Percentiles rank a stretch among this genome's conserved stretches.
Evolutionary conservation across 108 stramenopile species (phyloP).

Genomic region (Mayamaea pseudoterrestris): DNA sequence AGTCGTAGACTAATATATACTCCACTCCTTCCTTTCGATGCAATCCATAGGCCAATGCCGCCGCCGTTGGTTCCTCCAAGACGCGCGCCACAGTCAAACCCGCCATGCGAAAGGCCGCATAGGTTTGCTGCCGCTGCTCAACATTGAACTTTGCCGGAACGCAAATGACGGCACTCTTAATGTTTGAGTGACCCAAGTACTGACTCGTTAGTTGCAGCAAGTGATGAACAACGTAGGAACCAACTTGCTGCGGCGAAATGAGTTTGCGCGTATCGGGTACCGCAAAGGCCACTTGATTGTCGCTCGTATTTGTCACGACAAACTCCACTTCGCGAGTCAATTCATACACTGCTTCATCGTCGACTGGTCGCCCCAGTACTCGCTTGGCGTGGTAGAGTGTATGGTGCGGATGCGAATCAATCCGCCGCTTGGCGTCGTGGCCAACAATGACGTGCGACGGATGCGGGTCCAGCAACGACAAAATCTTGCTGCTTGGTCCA

Average conservation of each 20-base stretch:
- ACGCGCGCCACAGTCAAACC: slow-evolving; percentile 79
- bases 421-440: slow-evolving; percentile 52
- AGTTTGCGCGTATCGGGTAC: slow-evolving; percentile 14
- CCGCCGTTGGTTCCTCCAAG: slow-evolving; percentile 91
- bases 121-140: slow-evolving; percentile 69
- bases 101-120: slow-evolving; percentile 62
- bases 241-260: slow-evolving; percentile 62
- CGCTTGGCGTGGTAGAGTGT: slow-evolving; percentile 83
- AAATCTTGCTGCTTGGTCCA: slow-evolving; percentile 11
- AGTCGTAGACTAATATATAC: slow-evolving; percentile 95
- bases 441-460: slow-evolving; percentile 66
- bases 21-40: slow-evolving; percentile 88
- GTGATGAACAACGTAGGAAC: slow-evolving; percentile 63
- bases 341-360: slow-evolving; percentile 37
- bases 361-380: slow-evolving; percentile 43
- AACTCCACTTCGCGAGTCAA: slow-evolving; percentile 67
- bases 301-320: slow-evolving; percentile 10
- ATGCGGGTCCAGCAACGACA: slow-evolving; percentile 36
- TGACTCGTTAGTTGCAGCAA: slow-evolving; percentile 49
- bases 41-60: slow-evolving; percentile 93
- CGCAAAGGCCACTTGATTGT: slow-evolving; percentile 20
- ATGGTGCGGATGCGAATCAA: slow-evolving; percentile 73
- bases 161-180: slow-evolving; percentile 87
- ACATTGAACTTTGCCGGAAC: slow-evolving; percentile 94
- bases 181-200: slow-evolving; percentile 82